Base-by-base conservation (phyloP, 805 yeast genomes). In the Cyberlindnera mycetangii region DNA sequence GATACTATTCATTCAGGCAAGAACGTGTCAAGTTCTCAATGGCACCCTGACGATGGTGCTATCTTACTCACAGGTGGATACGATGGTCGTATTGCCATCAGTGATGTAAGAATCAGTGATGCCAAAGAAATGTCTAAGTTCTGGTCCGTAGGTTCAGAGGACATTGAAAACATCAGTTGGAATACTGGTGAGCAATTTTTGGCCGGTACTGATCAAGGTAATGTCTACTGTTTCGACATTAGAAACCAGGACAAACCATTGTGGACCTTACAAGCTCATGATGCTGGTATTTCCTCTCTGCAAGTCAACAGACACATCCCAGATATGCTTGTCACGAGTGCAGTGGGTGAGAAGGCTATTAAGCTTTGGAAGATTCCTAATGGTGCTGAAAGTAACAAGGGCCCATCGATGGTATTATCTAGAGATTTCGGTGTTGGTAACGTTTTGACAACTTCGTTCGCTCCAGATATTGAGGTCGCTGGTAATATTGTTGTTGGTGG, bases 221-320 rank as follows among this genome's bases (percentile, higher is more conserved):
- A 81, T 58, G 79, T 93, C 20, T 88, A 88, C 69, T 84, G 92
- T 50, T 92, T 85, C 58, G 99, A 92, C 65, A 84, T 88, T 36
- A 79, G 96, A 64, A 69, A 68, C 40, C 77, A 72, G 31, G 75
- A 73, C 37, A 69, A 72, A 45, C 90, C 97, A 16, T 58, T 92
- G 25, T 93, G 99, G 99, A 88, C 96, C 3, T 72, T 93, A 55
- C 96, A 93, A 65, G 98, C 98, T 2, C 99, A 93, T 64, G 98
- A 93, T 67, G 78, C 95, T 3, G 97, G 96, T 49, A 84, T 93
- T 49, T 84, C 97, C 5, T 74, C 92, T 2, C 74, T 93, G 54
- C 84, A 83, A 53, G 75, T 83, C 30, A 90, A 88, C 67, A 61
- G 62, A 20, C 76, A 70, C 60, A 62, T 89, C 25, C 81, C 83